phyloP scores from a whole-genome alignment of 2,329 filamentous ascomycete species.

The Hymenoscyphus scutula region DNA sequence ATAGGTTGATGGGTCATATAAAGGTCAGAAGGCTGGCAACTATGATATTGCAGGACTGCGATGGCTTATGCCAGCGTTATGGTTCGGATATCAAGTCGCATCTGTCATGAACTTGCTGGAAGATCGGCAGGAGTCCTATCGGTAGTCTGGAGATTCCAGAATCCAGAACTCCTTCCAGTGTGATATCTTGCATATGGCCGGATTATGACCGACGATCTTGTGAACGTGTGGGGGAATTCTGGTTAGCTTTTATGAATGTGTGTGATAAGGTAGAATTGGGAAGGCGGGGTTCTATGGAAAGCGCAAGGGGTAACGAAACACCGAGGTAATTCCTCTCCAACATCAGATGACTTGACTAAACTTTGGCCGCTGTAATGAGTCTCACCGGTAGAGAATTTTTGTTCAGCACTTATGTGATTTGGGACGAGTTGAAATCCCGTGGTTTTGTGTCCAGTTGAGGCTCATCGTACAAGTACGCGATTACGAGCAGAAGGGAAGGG shows the following conservation, averaged over 20 bases:
- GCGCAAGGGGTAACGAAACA: neutral
- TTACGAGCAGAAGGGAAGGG: too few relatives aligned
- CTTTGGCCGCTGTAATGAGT: neutral
- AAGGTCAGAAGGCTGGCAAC: slow-evolving; percentile 15
- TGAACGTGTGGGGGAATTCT: slow-evolving; percentile 2
- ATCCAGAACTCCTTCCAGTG: neutral
- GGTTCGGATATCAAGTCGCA: slow-evolving; percentile 6
- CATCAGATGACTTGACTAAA: neutral
- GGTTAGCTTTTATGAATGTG: slow-evolving; percentile 1
- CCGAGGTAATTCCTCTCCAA: neutral
- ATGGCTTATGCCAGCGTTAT: slow-evolving; percentile 2
- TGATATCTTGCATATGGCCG: slow-evolving; percentile 15
- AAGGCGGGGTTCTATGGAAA: slow-evolving; percentile 3
- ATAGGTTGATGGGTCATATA: slow-evolving; percentile 13
- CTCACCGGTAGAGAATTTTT: neutral
- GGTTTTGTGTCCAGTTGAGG: neutral
- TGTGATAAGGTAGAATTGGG: neutral
- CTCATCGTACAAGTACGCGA: neutral
- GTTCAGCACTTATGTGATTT: neutral
- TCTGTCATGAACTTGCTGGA: slow-evolving; percentile 4
- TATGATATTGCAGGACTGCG: neutral
- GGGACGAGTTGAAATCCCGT: neutral
- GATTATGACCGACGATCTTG: slow-evolving; percentile 10
- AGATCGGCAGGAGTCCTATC: slow-evolving; percentile 16
- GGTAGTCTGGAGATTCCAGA: neutral